phyloP scores from a whole-genome alignment of 208 protist genomes.

The Trichomonas gallinae region DNA sequence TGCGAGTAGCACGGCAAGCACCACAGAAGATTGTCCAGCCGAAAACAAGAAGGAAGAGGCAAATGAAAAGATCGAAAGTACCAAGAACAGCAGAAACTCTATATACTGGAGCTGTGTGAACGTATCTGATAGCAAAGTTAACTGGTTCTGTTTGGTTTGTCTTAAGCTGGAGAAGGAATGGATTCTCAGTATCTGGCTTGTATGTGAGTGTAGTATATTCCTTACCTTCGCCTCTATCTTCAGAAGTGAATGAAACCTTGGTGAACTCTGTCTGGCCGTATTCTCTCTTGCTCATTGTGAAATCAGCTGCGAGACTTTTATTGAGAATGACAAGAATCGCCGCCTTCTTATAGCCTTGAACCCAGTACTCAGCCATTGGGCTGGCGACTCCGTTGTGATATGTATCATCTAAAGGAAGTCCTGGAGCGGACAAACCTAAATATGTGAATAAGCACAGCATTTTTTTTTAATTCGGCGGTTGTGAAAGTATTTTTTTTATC shows the following conservation, averaged over 20 bases:
- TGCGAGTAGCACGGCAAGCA: background rate
- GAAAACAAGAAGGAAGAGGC: background rate
- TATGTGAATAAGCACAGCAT: too few relatives aligned
- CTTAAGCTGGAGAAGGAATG: background rate
- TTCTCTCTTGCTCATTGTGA: background rate
- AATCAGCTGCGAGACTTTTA: too few relatives aligned
- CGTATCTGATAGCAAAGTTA: background rate
- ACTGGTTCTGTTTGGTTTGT: background rate
- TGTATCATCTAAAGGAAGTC: background rate
- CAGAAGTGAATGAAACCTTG: background rate
- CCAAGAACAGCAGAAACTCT: background rate
- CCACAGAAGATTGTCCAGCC: background rate
- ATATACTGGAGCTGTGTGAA: background rate
- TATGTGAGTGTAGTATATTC: too few relatives aligned
- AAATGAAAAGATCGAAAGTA: background rate
- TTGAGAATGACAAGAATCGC: background rate
- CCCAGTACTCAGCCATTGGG: background rate
- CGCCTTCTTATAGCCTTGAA: background rate
- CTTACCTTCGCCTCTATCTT: background rate
- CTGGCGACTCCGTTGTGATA: background rate
- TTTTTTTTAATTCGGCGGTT: too few relatives aligned
- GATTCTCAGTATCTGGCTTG: background rate
- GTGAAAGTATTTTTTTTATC: too few relatives aligned
- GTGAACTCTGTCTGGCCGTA: background rate
- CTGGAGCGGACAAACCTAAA: background rate